Conservation (phyloP, 176 grass and related monocot genomes). For the Avena atlantica region DNA sequence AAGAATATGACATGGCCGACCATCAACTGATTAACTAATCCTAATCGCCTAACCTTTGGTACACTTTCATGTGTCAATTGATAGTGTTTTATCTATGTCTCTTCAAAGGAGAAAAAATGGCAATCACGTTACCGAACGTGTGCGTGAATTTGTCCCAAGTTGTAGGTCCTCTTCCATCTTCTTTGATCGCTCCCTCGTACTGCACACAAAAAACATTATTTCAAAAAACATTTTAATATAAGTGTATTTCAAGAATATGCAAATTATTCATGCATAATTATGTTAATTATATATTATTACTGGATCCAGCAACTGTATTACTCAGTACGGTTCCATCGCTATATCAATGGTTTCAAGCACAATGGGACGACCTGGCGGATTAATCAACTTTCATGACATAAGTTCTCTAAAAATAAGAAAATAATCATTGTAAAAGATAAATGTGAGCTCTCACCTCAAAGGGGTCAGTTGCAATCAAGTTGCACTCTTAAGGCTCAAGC, state of each 20-base stretch:
- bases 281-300: neutral
- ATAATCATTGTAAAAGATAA: neutral
- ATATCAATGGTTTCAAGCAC: neutral
- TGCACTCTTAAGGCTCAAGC: neutral
- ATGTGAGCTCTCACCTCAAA: neutral
- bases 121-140: conserved; percentile 47
- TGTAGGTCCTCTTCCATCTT: conserved; percentile 64
- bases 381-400: neutral
- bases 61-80: no score
- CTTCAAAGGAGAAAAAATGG: no score
- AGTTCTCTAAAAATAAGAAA: neutral
- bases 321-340: neutral
- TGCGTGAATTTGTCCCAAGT: conserved; percentile 72
- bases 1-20: no score
- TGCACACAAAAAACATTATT: conserved; percentile 16
- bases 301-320: neutral
- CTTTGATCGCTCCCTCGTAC: conserved; percentile 78
- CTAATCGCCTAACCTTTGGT: no score
- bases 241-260: neutral
- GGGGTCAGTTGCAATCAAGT: neutral
- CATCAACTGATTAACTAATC: no score
- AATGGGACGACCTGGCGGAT: neutral
- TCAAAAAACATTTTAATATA: neutral
- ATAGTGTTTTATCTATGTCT: no score
- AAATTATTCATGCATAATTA: neutral